Evolutionary conservation across 2,329 filamentous ascomycete species (phyloP), one percentile per base, ranked within the genome.

Genomic region (Setomelanomma holmii): DNA sequence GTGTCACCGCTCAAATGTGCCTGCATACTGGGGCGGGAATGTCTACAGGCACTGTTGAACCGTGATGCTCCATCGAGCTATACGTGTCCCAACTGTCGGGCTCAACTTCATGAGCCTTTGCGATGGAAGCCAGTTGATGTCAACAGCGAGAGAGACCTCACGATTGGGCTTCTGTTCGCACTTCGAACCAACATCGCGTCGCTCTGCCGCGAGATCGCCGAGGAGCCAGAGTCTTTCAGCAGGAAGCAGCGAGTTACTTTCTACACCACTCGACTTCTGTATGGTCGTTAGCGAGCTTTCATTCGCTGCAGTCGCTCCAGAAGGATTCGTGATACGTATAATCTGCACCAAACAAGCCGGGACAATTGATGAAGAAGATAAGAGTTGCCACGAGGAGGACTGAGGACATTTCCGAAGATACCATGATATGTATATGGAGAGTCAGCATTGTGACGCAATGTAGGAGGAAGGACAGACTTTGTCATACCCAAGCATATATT

Each of bases 31-130:
- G 51, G 51, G 16, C 39, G 38, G n/a, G 33, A 54, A 14, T 54
- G 51, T 24, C 38, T 54, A 14, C 5, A 40, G 3, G 33, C 38
- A 7, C 11, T 54, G 23, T 42, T 54, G 4, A 54, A 54, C 16
- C 51, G 42, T 21, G 51, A 54, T n/a, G n/a, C 34, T 5, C 43
- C 51, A 4, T 54, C 42, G 17, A 54, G 51, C 23, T 45, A 49
- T 20, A 16, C 41, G 16, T 54, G 51, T 20, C 51, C 51, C 21
- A 54, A 54, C 34, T 54, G 51, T 20, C 41, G 51, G 12, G 42
- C 36, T 5, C 36, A 23, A 16, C 42, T 54, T n/a, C 51, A 54
- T 24, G 39, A 54, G 33, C 51, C 51, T 4, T 44, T 50, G 38
- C 11, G 44, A 22, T 54, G 46, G 51, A 12, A 22, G 17, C 38